Conservation (phyloP, 306 rosid species). For the Betula pendula region DNA sequence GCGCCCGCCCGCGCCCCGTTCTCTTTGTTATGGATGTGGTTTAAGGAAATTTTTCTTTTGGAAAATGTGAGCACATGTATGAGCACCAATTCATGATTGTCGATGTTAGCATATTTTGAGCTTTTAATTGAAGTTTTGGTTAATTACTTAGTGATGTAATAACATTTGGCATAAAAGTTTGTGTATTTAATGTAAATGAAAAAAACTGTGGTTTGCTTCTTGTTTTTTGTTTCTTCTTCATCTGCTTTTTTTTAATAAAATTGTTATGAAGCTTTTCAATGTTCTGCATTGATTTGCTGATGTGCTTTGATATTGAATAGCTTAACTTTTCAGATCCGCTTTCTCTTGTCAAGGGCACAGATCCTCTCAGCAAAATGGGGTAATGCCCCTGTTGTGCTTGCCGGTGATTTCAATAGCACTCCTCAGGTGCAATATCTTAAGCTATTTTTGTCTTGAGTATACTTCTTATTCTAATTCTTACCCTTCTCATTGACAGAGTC, state of each 20-base stretch:
- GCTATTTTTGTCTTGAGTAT: constrained; percentile 14
- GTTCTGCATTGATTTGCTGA: constrained; percentile 7
- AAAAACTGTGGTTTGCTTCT: background rate
- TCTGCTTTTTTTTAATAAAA: background rate
- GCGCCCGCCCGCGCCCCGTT: too few relatives aligned
- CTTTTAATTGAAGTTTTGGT: background rate
- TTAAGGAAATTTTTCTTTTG: background rate
- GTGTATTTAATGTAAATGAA: background rate
- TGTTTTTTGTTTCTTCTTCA: background rate
- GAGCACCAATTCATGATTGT: background rate
- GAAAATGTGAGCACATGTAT: background rate
- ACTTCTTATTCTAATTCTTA: constrained; percentile 17
- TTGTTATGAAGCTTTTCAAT: background rate
- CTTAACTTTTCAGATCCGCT: constrained; percentile 58
- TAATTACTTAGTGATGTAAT: background rate
- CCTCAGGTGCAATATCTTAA: constrained; percentile 64
- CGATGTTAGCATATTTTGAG: background rate
- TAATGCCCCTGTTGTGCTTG: constrained; percentile 71
- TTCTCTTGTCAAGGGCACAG: constrained; percentile 66
- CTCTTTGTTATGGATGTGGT: background rate
- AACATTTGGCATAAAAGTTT: background rate
- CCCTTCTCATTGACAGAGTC: constrained; percentile 63
- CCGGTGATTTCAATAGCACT: constrained; percentile 83
- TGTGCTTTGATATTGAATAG: constrained; percentile 23
- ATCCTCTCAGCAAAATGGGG: constrained; percentile 77